These are phyloP conservation scores for Barnettozyma botsteinii DNA, from an alignment of 805 yeast species.

Conservation along the genomic window DNA sequence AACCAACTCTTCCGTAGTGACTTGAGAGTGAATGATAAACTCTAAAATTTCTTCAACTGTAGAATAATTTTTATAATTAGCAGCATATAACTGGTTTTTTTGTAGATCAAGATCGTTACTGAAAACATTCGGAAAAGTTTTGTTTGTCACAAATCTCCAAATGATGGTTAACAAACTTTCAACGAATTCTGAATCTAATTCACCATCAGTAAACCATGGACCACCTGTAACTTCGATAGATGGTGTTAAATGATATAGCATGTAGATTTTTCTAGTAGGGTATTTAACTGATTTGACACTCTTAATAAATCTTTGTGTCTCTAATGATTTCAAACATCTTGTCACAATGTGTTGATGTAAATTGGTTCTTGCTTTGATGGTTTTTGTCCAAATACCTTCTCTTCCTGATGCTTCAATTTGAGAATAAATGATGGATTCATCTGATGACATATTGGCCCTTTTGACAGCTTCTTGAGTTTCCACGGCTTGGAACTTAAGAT, in stretches of 20 bases:
- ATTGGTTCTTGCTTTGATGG: constrained; percentile 81
- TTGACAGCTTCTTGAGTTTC: constrained; percentile 68
- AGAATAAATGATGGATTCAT: constrained; percentile 86
- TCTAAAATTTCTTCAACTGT: constrained; percentile 67
- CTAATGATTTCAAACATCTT: constrained; percentile 75
- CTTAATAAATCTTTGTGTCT: constrained; percentile 77
- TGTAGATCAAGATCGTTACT: constrained; percentile 25
- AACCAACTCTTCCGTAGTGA: constrained; percentile 77
- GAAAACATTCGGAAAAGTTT: constrained; percentile 72
- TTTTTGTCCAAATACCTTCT: constrained; percentile 95
- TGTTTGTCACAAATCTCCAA: constrained; percentile 79
- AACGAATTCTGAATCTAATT: constrained; percentile 89
- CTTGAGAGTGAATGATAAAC: constrained; percentile 64
- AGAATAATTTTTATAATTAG: constrained; percentile 59
- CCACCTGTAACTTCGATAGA: constrained; percentile 97
- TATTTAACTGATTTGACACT: constrained; percentile 84
- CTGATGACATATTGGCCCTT: constrained; percentile 71
- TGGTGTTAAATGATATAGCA: constrained; percentile 91
- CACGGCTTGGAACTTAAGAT: constrained; percentile 69
- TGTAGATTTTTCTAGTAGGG: constrained; percentile 93
- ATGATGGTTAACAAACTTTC: constrained; percentile 76
- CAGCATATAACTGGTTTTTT: constrained; percentile 39
- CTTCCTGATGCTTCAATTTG: constrained; percentile 89
- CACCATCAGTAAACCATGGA: constrained; percentile 97
- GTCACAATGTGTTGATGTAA: constrained; percentile 87